phyloP scores from a whole-genome alignment of 2,329 filamentous ascomycete genomes.

The Ceratocystis papillata region DNA sequence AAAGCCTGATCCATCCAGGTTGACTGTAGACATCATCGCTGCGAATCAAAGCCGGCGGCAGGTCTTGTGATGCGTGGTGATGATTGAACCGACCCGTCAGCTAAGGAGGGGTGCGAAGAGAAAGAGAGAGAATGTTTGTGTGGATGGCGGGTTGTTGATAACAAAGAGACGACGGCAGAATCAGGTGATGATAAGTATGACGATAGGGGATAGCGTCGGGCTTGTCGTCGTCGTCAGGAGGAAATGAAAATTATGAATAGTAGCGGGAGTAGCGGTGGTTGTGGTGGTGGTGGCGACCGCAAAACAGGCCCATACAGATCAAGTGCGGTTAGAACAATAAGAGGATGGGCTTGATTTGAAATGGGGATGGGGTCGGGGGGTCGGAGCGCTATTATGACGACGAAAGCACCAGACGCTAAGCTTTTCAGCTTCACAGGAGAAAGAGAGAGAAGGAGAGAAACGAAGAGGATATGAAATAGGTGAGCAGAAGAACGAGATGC shows the following conservation, averaged over 20 bases:
- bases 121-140: neutral
- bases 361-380: neutral
- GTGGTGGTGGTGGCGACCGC: neutral
- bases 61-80: neutral
- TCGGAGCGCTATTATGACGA: slow-evolving; percentile 10
- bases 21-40: neutral
- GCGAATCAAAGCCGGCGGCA: slow-evolving; percentile 4
- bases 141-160: neutral
- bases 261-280: neutral
- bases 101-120: neutral
- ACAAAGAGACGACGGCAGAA: neutral
- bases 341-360: slow-evolving; percentile 5
- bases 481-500: neutral
- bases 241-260: neutral
- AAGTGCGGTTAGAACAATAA: neutral
- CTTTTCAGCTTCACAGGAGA: neutral
- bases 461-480: neutral
- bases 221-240: neutral
- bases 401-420: neutral
- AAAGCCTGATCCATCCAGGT: slow-evolving; percentile 1
- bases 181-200: neutral
- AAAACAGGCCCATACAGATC: neutral
- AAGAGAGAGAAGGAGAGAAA: neutral
- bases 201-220: neutral
- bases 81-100: neutral